Evolutionary conservation across 2,329 filamentous ascomycete species (phyloP), one percentile per base, ranked within the genome.

Genomic region (Pyrenophora tritici-repentis): DNA sequence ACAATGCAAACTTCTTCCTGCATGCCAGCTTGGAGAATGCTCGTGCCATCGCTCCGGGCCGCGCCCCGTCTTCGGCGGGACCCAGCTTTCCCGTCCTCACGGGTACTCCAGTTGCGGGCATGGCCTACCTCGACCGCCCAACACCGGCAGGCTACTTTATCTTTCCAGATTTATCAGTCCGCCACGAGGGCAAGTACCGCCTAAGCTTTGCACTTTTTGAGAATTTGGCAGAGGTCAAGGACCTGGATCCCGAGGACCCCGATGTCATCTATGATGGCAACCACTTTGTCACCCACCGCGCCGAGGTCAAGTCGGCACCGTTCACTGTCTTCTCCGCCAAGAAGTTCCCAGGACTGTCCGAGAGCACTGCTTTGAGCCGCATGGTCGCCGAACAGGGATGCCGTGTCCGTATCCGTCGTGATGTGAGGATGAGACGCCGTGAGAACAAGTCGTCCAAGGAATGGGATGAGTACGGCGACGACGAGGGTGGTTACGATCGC

Each of bases 1-100:
- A 97, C 79, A 93, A 96, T 70, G 92, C 92, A 70, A 96, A 96
- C 76, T 97, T 97, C 83, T 97, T 99, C 77, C 86, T 97, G 34
- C 97, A 91, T 67, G 68, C 92, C 43, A 97, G 91, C 5, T 81
- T 99, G 52, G 91, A 97, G 70, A 86, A 90, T 63, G 89, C 91
- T 22, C 89, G 92, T 32, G 84, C 86, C 24, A 88, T 97, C 53
- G 91, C 91, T 14, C 88, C 91, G 52, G 89, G 89, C 42, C 88
- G 91, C 60, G 85, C 84, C 86, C 10, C 82, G 81, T 47, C 72
- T 6, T 24, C 85, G n/a, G 83, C 88, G 9, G 84, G 38, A 4
- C 49, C 85, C 42, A 87, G 86, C 50, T 86, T 88, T 36, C 89
- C 94, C 0, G 92, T 97, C 18, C 79, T 99, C 62, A 97, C 93